A percentile compares a stretch with the other conserved stretches of the same genome.
Conservation (phyloP, 345 rosid genomes). For the Lumnitzera littorea region DNA sequence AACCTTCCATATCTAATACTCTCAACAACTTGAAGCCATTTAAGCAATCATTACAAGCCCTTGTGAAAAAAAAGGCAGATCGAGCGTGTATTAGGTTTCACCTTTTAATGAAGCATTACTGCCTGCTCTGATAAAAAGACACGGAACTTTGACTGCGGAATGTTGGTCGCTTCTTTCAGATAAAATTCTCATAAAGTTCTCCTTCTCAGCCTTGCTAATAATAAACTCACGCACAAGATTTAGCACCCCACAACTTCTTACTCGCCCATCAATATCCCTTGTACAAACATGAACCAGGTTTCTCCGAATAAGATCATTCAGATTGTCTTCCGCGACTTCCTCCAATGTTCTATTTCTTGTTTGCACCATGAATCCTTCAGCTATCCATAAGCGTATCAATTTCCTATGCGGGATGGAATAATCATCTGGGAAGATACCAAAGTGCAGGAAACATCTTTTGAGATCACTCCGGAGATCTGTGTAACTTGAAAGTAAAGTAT, state of each 20-base stretch:
- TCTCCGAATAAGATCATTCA: conserved; percentile 11
- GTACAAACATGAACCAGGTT: conserved; percentile 6
- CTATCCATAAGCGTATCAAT: conserved; percentile 15
- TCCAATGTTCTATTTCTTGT: background rate
- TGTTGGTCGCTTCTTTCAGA: background rate
- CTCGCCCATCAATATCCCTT: conserved; percentile 5
- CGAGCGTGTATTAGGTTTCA: background rate
- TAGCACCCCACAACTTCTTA: conserved; percentile 6
- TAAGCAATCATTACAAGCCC: background rate
- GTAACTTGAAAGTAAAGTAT: conserved; percentile 11
- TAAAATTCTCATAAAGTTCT: conserved; percentile 1
- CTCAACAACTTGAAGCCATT: conserved; percentile 1
- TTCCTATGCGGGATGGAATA: background rate
- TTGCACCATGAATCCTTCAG: conserved; percentile 14
- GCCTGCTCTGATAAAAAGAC: background rate
- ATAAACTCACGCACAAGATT: conserved; percentile 13
- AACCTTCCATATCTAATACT: conserved; percentile 6
- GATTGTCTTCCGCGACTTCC: conserved; percentile 6
- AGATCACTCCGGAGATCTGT: conserved; percentile 7
- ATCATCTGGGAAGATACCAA: conserved; percentile 19
- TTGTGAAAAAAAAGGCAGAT: background rate
- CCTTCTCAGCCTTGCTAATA: conserved; percentile 2
- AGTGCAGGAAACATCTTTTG: conserved; percentile 13
- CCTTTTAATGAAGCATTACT: too few species aligned
- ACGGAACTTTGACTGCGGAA: background rate